Base-by-base conservation (phyloP, 2,329 filamentous ascomycete species). In the Colletotrichum graminicola region DNA sequence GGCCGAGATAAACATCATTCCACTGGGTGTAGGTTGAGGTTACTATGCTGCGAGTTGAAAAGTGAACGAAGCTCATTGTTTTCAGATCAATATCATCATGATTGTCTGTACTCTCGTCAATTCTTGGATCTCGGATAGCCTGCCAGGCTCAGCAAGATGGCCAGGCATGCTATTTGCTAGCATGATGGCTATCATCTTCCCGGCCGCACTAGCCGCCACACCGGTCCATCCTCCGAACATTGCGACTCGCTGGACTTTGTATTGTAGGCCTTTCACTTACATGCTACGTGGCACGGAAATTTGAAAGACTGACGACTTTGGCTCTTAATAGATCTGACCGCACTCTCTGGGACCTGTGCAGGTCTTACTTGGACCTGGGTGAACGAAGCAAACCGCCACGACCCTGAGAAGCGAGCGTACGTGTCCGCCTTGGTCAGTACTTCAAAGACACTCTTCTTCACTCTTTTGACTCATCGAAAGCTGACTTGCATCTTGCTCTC, bases 381-480 rank as follows among this genome's bases (percentile, higher is more conserved):
- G 18, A 77, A 77, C 57, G 76, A 77, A 39, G 56, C 57, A 3
- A 77, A 72, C 62, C 66, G 76, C 26, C 36, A 74, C 14, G 77
- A 78, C 51, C 77, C 75, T 0, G 76, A 78, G 47, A 78, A 78
- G 64, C 64, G 77, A 3, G 77, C 76, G 0, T 78, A 78, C 39
- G 62, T 76, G 14, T 77, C 76, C 11, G 76, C 77, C 5, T 55
- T 78, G 74, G 76, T 77, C 5, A 29, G 67, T 70, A 7, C 23
- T n/a, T 34, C 8, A 41, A 43, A 14, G 2, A 8, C 8, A 3
- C 14, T 32, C 10, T 23, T 5, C 10, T 11, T 4, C 10, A 1
- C 8, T 18, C 3, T 47, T 4, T 6, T 11, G 21, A 2, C 21
- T 0, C 16, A 6, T 16, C 6, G 21, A 12, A 34, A 36, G 14